Base-by-base conservation (phyloP, 2,329 filamentous ascomycete genomes). In the Colletotrichum sidae region DNA sequence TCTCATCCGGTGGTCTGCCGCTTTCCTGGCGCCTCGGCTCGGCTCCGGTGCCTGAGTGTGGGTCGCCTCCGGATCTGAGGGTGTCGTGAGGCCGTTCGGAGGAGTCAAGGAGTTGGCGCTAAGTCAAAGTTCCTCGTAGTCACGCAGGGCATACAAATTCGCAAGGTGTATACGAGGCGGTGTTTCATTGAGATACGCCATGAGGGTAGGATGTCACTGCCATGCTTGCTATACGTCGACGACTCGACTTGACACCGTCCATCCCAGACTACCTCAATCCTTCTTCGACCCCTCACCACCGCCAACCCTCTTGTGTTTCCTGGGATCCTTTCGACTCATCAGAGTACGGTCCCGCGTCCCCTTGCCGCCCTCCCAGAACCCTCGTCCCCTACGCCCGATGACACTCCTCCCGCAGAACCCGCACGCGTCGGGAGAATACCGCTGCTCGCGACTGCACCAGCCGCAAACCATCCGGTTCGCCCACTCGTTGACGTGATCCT, bases 311-410 rank as follows among this genome's bases (percentile, higher is more conserved):
- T 89, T 90, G 75, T 88, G 89, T 81, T 93, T 93, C 72, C 91
- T 84, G 72, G 89, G 89, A 77, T 93, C 91, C 78, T 93, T 93
- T 65, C 89, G 83, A 71, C 88, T 92, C 92, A 94, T 94, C 72
- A 84, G 79, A 38, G 78, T 79, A 76, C 83, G 86, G 73, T 94
- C 91, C 67, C 92, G 82, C n/a, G 92, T 94, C 2, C 92, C 92
- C 75, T 91, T 93, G 2, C 93, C 93, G 10, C 93, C 93, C 80
- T 96, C 93, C 93, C 93, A 96, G 78, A 94, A 96, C 0, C 93
- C 93, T 47, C 75, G 77, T 3, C 87, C 86, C 72, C 88, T 90
- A 69, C 78, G 83, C 0, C 91, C 89, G 56, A 94, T 84, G 11
- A 96, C 85, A 54, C 84, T 86, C 39, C 89, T 82, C 53, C 90